phyloP scores from a whole-genome alignment of 2,329 filamentous ascomycete species.

The Claviceps cyperi region DNA sequence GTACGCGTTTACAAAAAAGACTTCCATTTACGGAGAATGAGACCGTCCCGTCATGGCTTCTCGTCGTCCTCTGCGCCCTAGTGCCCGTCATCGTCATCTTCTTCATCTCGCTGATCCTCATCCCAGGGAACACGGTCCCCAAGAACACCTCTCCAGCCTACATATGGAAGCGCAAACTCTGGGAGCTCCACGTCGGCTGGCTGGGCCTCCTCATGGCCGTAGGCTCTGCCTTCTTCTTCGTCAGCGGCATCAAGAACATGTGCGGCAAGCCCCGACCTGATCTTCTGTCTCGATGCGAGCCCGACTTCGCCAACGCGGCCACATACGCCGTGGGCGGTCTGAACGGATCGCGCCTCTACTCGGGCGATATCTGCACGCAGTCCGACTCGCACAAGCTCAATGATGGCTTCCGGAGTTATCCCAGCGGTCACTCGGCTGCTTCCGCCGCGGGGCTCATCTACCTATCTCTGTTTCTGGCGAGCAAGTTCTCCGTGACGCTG shows the following conservation, averaged over 20 bases:
- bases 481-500: conserved; percentile 62
- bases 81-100: conserved; percentile 55
- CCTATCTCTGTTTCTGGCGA: conserved; percentile 72
- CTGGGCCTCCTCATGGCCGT: conserved; percentile 65
- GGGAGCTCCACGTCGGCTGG: conserved; percentile 81
- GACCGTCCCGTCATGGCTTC: conserved; percentile 52
- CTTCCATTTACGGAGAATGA: conserved; percentile 60
- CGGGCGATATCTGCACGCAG: conserved; percentile 61
- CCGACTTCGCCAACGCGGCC: conserved; percentile 51
- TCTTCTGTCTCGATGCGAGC: conserved; percentile 63
- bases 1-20: conserved; percentile 19
- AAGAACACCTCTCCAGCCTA: conserved; percentile 46
- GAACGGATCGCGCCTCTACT: conserved; percentile 53
- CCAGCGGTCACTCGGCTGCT: conserved; percentile 42
- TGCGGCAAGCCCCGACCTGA: conserved; percentile 65
- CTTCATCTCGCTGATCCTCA: conserved; percentile 51
- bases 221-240: conserved; percentile 62
- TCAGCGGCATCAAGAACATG: conserved; percentile 70
- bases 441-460: conserved; percentile 72
- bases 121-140: conserved; percentile 57
- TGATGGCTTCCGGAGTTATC: conserved; percentile 74
- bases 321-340: conserved; percentile 50
- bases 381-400: conserved; percentile 45
- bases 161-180: conserved; percentile 69
- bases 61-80: conserved; percentile 48